Evolutionary conservation across 1,139 yeast species (phyloP), one percentile per base, ranked within the genome.

Genomic region (Sugiyamaella castrensis): DNA sequence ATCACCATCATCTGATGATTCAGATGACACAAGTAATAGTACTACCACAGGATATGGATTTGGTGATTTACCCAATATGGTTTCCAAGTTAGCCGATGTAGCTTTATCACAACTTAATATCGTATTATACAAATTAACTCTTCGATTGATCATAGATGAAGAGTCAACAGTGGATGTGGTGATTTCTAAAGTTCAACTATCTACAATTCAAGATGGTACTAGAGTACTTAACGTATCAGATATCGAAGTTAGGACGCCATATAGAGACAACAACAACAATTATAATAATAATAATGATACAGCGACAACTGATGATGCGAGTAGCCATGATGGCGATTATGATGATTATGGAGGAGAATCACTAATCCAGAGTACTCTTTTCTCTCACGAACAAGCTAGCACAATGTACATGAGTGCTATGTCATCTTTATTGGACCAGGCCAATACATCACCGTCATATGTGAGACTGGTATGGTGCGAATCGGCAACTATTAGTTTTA

Each of bases 351-450:
- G 24, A 19, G 24, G 24, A 10, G 64, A 63, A 35, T 72, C 71
- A 1, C 71, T 86, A 51, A 69, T 78, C 69, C 79, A 80, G 43
- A 82, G 89, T 58, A 76, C 81, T 69, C 72, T 81, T 35, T 82
- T 82, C 58, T 81, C 92, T 0, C 84, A 80, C 47, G 82, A 78
- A 46, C 85, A 84, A 54, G 84, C 86, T 1, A 77, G 81, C 42
- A 82, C 94, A 1, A 76, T 88, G 30, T 88, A 87, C 62, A 81
- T 87, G 91, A 87, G 95, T 66, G 95, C 96, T 1, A 53, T 57
- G 51, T 56, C 66, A 29, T 53, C 54, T 13, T 42, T 40, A 19
- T 16, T 37, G 28, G 28, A 37, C 13, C 32, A 32, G 16, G 27
- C 33, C 9, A 13, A n/a, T 16, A 9, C 15, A 10, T 38, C 9